Evolutionary conservation across 345 rosid genomes (phyloP), one percentile per base, ranked within the genome.

Genomic region (Bruguiera parviflora): DNA sequence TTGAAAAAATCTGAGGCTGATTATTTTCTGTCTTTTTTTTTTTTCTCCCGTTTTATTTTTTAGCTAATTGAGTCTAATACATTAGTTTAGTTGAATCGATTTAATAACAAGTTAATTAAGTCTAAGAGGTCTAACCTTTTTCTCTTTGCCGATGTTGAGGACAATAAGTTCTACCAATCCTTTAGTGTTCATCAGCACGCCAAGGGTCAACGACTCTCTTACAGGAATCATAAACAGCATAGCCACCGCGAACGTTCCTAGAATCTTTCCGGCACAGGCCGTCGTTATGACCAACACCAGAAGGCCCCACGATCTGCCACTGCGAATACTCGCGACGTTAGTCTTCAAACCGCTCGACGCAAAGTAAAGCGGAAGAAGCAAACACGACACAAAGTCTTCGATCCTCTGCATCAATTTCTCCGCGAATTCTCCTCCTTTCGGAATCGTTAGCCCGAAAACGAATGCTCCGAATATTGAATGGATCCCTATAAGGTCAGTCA

Each of bases 91-190:
- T 5, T 24, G 25, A 29, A 27, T 56, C 0, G 10, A 24, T 24
- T 24, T 4, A 56, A 21, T 4, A 56, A 21, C 3, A 1, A 56
- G 59, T 4, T 16, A 2, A 20, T 8, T n/a, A 10, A 24, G 18
- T 56, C 0, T 24, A 16, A 56, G 4, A 0, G 11, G 32, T 53
- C 83, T 65, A 1, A 93, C 98, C 89, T 91, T 79, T 72, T 85
- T 88, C 73, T 91, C 97, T 76, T 77, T 86, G 84, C 98, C 98
- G 46, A 93, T 91, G 71, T 91, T 91, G 76, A 93, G 98, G 21
- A 93, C 96, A 61, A 93, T 89, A 78, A 93, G 96, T 71, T 93
- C 98, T 47, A 93, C 96, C 70, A 93, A 78, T 28, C 98, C 97
- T 76, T 93, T 93, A 2, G 97, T 91, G 31, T 93, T 93, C 96